These are phyloP conservation scores for Mycena epipterygia DNA, from an alignment of 768 basidiomycete species.

Conservation along the genomic window DNA sequence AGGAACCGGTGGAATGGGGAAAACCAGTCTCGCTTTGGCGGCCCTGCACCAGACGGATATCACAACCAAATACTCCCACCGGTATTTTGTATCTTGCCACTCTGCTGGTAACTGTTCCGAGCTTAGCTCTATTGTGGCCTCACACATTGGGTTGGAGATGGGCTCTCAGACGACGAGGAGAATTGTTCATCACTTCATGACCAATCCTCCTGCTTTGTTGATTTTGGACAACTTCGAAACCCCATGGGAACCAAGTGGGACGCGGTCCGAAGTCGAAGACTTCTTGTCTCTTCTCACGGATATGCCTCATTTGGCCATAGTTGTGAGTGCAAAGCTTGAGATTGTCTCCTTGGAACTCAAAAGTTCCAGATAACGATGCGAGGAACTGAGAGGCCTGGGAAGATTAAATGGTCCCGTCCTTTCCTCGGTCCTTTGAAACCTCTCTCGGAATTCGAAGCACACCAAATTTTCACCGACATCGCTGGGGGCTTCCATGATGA, in stretches of 20 bases:
- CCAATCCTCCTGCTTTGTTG: not conserved
- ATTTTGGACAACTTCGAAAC: slow-evolving; percentile 16
- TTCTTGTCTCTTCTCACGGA: not conserved
- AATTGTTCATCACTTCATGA: not conserved
- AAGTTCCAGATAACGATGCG: slow-evolving; percentile 2
- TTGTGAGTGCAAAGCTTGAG: not conserved
- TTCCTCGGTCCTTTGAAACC: slow-evolving; percentile 6
- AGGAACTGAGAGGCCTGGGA: slow-evolving; percentile 4
- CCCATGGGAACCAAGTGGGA: slow-evolving; percentile 15
- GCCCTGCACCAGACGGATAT: not conserved
- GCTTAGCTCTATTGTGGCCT: not conserved
- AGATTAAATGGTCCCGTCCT: slow-evolving; percentile 7
- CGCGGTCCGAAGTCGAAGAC: slow-evolving; percentile 6
- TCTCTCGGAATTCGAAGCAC: not conserved
- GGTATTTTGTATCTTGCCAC: slow-evolving; percentile 14
- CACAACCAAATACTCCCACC: not conserved
- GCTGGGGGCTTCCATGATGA: slow-evolving; percentile 1
- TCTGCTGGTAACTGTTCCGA: not conserved
- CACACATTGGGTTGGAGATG: not conserved
- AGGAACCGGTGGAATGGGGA: no score
- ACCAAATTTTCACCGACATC: slow-evolving; percentile 7
- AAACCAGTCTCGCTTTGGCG: not conserved
- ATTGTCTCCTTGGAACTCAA: not conserved
- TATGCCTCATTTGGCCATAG: not conserved
- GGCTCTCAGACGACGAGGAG: not conserved